phyloP scores from a whole-genome alignment of 23 red algal species.

The Pyropia haitanensis region DNA sequence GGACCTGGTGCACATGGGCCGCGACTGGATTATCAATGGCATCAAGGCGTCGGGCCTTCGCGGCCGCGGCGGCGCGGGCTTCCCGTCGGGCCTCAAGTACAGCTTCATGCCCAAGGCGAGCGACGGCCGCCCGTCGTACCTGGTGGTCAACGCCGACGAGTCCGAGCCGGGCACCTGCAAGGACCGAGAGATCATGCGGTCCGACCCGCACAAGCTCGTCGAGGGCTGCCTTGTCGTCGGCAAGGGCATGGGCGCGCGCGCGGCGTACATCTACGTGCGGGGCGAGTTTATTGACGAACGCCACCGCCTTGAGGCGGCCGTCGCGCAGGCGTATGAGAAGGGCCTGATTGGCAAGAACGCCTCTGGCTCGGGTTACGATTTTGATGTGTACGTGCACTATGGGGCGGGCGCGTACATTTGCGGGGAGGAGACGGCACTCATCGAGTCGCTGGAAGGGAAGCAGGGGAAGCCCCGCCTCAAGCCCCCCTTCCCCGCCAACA shows the following conservation, averaged over 20 bases:
- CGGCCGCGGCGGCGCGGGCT: slow-evolving; percentile 93
- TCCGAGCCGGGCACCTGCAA: slow-evolving; percentile 98
- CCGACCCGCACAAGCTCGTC: slow-evolving; percentile 95
- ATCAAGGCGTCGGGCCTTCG: slow-evolving; percentile 91
- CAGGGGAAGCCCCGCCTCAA: slow-evolving; percentile 98
- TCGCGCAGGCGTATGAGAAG: slow-evolving; percentile 73
- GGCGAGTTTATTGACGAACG: slow-evolving; percentile 95
- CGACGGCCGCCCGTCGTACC: slow-evolving; percentile 87
- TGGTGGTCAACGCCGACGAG: slow-evolving; percentile 98
- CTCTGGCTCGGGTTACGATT: slow-evolving; percentile 76
- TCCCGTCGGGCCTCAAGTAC: slow-evolving; percentile 92
- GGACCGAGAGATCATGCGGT: slow-evolving; percentile 98
- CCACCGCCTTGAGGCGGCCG: slow-evolving; percentile 64
- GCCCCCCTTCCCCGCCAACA: slow-evolving; percentile 98
- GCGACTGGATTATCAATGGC: slow-evolving; percentile 89
- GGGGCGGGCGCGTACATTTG: slow-evolving; percentile 99
- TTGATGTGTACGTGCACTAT: slow-evolving; percentile 90
- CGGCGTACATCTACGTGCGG: slow-evolving; percentile 90
- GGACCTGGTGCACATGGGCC: slow-evolving; percentile 84
- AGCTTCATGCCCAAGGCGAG: slow-evolving; percentile 90
- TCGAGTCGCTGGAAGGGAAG: slow-evolving; percentile 95
- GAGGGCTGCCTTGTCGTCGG: slow-evolving; percentile 87
- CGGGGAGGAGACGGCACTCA: slow-evolving; percentile 98
- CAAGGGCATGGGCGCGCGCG: slow-evolving; percentile 77
- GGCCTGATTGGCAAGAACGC: slow-evolving; percentile 95